These are phyloP conservation scores for Fusarium nanum DNA, from an alignment of 2,329 filamentous ascomycete genomes.

Conservation along the genomic window DNA sequence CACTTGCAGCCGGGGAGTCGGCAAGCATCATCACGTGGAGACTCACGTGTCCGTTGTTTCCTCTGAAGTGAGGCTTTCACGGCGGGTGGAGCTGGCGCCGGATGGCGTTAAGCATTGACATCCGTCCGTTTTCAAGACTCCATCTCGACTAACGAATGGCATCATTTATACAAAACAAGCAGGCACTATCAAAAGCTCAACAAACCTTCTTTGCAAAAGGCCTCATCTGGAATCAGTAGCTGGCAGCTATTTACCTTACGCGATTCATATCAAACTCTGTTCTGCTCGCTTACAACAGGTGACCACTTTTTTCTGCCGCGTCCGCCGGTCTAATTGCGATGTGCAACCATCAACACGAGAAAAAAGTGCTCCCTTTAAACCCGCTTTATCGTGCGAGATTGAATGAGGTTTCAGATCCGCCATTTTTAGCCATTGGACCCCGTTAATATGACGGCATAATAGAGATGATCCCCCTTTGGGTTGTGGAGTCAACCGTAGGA, in stretches of 20 bases:
- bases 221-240: not conserved
- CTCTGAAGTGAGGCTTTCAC: not conserved
- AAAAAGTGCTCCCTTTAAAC: slow-evolving; percentile 23
- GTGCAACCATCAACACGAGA: slow-evolving; percentile 30
- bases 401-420: slow-evolving; percentile 33
- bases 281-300: slow-evolving; percentile 8
- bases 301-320: slow-evolving; percentile 1
- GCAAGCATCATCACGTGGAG: not conserved
- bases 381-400: slow-evolving; percentile 27
- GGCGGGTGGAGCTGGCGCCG: not conserved
- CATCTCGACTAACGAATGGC: slow-evolving; percentile 2
- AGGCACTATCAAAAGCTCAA: slow-evolving; percentile 5
- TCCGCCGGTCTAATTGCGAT: slow-evolving; percentile 29
- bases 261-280: slow-evolving; percentile 21
- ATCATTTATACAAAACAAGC: slow-evolving; percentile 8
- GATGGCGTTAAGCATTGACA: slow-evolving; percentile 19
- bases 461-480: slow-evolving; percentile 35
- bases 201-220: slow-evolving; percentile 3
- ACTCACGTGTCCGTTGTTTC: not conserved
- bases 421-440: slow-evolving; percentile 22
- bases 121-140: not conserved
- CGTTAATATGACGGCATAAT: slow-evolving; percentile 37
- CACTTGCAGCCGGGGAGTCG: not conserved
- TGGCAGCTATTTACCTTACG: not conserved
- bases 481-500: slow-evolving; percentile 25